These are phyloP conservation scores for Lineolata rhizophorae DNA, from an alignment of 495 filamentous ascomycete species.

Conservation along the genomic window DNA sequence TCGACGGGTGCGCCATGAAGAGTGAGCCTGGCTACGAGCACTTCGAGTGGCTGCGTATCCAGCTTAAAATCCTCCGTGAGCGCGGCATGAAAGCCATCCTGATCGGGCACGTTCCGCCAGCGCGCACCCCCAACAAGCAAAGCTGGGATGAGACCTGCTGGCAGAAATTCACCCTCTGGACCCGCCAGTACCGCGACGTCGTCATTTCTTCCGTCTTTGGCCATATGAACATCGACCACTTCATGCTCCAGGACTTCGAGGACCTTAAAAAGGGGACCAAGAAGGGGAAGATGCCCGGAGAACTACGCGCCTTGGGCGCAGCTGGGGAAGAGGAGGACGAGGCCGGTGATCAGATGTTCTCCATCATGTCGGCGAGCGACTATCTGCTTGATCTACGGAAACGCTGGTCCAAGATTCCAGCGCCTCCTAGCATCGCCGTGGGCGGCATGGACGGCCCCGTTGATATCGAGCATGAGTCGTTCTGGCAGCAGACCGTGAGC, in stretches of 20 bases:
- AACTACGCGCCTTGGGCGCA: conserved; percentile 14
- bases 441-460: conserved; percentile 11
- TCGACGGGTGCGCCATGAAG: conserved; percentile 62
- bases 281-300: too few relatives aligned
- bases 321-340: conserved; percentile 24
- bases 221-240: conserved; percentile 99
- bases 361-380: conserved; percentile 38
- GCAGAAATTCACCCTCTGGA: conserved; percentile 92
- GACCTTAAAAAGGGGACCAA: conserved; percentile 39
- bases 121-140: conserved; percentile 57
- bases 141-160: conserved; percentile 91
- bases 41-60: conserved; percentile 90
- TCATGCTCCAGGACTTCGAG: conserved; percentile 72
- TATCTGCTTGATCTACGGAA: conserved; percentile 66
- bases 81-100: conserved; percentile 88
- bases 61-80: conserved; percentile 59
- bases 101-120: conserved; percentile 84
- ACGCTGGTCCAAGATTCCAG: conserved; percentile 54
- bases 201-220: conserved; percentile 61
- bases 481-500: conserved; percentile 6
- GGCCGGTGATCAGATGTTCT: conserved; percentile 20
- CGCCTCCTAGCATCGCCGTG: conserved; percentile 22
- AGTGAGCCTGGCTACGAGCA: conserved; percentile 80
- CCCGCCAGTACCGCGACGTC: conserved; percentile 76
- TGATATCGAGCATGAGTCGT: conserved; percentile 18